Conservation (phyloP, 148 eudicot genomes). For the Cornus florida region DNA sequence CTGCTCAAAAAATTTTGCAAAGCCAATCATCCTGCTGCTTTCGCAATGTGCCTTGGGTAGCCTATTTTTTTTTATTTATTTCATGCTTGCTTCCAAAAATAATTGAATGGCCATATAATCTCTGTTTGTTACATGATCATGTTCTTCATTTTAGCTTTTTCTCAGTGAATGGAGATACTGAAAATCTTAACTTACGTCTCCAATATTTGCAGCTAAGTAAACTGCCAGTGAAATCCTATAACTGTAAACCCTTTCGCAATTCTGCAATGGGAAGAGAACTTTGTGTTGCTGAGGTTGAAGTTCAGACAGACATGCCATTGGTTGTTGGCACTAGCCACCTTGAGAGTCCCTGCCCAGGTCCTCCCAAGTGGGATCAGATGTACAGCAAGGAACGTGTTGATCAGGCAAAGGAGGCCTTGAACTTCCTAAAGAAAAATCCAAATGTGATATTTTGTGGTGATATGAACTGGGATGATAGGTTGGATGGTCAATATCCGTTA, state of each 20-base stretch:
- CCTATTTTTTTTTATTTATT: not conserved
- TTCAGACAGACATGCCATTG: conserved; percentile 30
- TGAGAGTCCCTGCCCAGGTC: conserved; percentile 88
- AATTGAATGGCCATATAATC: not conserved
- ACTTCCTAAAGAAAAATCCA: conserved; percentile 36
- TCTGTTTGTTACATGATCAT: not conserved
- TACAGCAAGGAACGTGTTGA: conserved; percentile 84
- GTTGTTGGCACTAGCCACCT: conserved; percentile 82
- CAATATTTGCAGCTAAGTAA: conserved; percentile 56
- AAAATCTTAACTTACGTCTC: not conserved
- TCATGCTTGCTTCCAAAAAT: not conserved
- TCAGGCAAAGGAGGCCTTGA: conserved; percentile 76
- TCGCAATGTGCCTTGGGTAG: not conserved
- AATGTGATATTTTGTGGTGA: conserved; percentile 88
- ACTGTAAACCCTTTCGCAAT: conserved; percentile 53
- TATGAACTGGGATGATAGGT: conserved; percentile 95
- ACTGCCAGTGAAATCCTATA: conserved; percentile 71
- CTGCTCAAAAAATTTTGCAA: not conserved
- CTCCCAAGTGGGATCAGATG: conserved; percentile 91
- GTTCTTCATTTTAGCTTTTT: not conserved
- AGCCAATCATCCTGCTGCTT: not conserved
- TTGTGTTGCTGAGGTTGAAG: conserved; percentile 58
- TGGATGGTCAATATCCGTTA: conserved; percentile 68
- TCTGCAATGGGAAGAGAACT: conserved; percentile 79
- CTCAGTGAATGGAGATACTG: not conserved